Conservation (phyloP, 2,329 filamentous ascomycete species). For the Alternaria infectoria region DNA sequence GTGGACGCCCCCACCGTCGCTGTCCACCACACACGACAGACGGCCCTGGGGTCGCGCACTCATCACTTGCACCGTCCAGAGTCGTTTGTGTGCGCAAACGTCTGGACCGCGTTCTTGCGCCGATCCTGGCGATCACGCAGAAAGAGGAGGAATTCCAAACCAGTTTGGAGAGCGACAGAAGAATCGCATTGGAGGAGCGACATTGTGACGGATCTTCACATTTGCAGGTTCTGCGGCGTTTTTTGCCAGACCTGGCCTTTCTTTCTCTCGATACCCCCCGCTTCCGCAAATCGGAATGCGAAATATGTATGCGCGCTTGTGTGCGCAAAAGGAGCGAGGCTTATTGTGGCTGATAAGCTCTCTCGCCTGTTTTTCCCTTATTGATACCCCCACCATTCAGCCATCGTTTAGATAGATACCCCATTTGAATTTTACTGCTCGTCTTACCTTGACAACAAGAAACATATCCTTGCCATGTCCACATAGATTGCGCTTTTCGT, state of each 20-base stretch:
- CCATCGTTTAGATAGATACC: constrained; percentile 11
- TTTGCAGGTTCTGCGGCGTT: constrained; percentile 16
- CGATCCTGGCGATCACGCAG: neutral
- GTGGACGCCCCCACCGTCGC: neutral
- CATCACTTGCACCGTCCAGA: neutral
- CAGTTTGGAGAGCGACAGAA: neutral
- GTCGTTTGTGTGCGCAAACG: neutral
- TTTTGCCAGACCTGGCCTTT: constrained; percentile 15
- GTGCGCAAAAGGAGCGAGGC: constrained; percentile 27
- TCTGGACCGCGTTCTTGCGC: constrained; percentile 11
- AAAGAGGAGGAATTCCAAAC: neutral
- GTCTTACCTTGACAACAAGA: constrained; percentile 7
- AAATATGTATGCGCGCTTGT: constrained; percentile 30
- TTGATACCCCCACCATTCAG: constrained; percentile 39
- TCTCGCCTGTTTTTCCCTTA: constrained; percentile 31
- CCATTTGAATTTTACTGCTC: constrained; percentile 1
- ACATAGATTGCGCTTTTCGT: neutral
- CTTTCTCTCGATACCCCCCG: constrained; percentile 29
- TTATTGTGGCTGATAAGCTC: constrained; percentile 29
- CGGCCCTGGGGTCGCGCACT: neutral
- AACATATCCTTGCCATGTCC: neutral
- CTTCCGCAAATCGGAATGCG: constrained; percentile 24
- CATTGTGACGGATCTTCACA: constrained; percentile 1
- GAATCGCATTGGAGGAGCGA: neutral
- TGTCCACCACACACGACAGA: neutral